A percentile compares a stretch with the other conserved stretches of the same genome.
These are phyloP conservation scores for Ammopiptanthus mongolicus DNA, from an alignment of 306 rosid genomes.

Conservation along the genomic window DNA sequence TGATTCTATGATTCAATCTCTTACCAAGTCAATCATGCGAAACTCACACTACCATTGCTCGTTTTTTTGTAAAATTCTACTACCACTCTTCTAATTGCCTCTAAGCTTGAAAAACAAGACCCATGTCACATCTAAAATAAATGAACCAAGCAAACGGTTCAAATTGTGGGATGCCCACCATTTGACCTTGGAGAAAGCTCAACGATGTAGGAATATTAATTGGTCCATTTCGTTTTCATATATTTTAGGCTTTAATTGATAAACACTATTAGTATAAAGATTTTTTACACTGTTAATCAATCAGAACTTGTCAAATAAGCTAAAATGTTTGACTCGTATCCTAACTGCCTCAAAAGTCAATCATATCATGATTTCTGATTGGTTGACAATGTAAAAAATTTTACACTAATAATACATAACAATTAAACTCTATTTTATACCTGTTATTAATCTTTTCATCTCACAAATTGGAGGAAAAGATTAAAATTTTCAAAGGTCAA, in stretches of 20 bases:
- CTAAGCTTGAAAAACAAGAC: not conserved
- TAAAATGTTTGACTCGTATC: too few species aligned
- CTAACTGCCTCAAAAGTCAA: too few species aligned
- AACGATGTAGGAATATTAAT: not conserved
- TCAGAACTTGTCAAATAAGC: too few species aligned
- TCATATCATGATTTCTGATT: too few species aligned
- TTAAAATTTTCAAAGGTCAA: not conserved
- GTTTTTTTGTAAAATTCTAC: not conserved
- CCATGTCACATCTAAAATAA: not conserved
- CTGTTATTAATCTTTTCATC: not conserved
- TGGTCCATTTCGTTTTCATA: not conserved
- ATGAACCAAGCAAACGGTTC: slow-evolving; percentile 5
- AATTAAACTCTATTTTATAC: too few species aligned
- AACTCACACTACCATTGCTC: not conserved
- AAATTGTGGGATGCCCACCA: slow-evolving; percentile 2
- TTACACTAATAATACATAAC: too few species aligned
- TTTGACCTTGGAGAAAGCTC: not conserved
- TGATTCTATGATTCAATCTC: not conserved
- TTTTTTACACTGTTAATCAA: too few species aligned
- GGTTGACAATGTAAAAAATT: too few species aligned
- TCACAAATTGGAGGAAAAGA: not conserved
- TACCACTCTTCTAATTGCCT: not conserved
- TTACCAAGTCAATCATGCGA: not conserved
- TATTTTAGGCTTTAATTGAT: too few species aligned
- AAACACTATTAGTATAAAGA: too few species aligned